Percentiles rank a stretch among this genome's conserved stretches.
phyloP scores from a whole-genome alignment of 192 early-diverging fungal species.

The Coemansia umbellata region DNA sequence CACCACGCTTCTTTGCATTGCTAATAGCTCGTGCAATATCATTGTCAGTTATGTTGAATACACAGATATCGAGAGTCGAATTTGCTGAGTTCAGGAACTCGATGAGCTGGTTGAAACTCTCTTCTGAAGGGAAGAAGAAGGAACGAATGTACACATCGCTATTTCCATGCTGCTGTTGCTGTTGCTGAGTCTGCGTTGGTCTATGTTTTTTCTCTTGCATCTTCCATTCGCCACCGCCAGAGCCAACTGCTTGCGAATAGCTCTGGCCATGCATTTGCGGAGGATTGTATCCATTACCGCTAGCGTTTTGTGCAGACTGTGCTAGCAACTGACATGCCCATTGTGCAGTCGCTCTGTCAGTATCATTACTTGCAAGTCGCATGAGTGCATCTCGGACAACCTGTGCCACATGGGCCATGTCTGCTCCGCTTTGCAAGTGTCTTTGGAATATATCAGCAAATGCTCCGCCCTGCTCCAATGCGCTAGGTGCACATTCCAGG shows the following conservation, averaged over 20 bases:
- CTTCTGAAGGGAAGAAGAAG: constrained; percentile 62
- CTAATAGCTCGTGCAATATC: constrained; percentile 64
- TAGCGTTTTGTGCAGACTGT: constrained; percentile 10
- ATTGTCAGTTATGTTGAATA: constrained; percentile 73
- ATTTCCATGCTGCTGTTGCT: background rate
- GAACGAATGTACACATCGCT: constrained; percentile 37
- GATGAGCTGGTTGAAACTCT: constrained; percentile 54
- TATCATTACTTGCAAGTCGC: constrained; percentile 27
- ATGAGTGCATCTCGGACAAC: constrained; percentile 30
- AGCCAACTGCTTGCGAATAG: constrained; percentile 30
- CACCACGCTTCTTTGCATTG: constrained; percentile 52
- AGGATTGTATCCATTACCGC: constrained; percentile 19
- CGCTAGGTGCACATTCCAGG: constrained; percentile 44
- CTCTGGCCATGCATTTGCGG: constrained; percentile 12
- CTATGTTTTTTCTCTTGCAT: constrained; percentile 7
- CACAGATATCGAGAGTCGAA: constrained; percentile 63
- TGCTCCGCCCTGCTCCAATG: constrained; percentile 21
- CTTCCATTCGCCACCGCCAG: constrained; percentile 23
- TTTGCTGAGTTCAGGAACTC: constrained; percentile 54
- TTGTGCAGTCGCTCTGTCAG: constrained; percentile 27
- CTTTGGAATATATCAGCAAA: constrained; percentile 41
- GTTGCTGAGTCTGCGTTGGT: background rate
- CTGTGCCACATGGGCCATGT: constrained; percentile 12
- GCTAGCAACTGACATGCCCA: constrained; percentile 48
- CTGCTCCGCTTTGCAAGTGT: constrained; percentile 28